phyloP scores from a whole-genome alignment of 2,329 filamentous ascomycete genomes.

The Hypoxylon sp. region DNA sequence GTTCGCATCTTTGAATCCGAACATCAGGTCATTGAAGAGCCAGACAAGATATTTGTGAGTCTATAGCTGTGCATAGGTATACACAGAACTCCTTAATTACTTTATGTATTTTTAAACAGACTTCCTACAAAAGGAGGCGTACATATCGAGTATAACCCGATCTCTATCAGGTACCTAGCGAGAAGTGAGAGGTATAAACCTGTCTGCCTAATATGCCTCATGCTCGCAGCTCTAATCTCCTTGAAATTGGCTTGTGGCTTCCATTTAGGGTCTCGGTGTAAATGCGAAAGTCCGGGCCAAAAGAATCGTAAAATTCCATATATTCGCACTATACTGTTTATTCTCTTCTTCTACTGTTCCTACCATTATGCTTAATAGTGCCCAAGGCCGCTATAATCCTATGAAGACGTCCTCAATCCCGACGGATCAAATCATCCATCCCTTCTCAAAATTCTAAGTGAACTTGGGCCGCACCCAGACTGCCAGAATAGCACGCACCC shows the following conservation, averaged over 20 bases:
- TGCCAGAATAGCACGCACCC: conserved; percentile 3
- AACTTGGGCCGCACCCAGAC: conserved; percentile 6
- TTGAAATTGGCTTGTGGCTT: too few species aligned
- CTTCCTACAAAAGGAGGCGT: background rate
- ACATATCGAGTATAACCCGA: background rate
- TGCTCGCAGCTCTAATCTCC: background rate
- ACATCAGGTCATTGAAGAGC: background rate
- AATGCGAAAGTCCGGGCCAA: too few species aligned
- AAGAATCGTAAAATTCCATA: too few species aligned
- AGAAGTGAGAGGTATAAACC: background rate
- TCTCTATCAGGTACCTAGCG: background rate
- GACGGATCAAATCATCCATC: conserved; percentile 14
- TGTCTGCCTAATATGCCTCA: background rate
- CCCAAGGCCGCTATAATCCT: too few species aligned
- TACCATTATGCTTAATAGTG: too few species aligned
- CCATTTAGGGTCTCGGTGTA: too few species aligned
- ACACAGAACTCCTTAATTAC: conserved; percentile 11
- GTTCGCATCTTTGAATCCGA: conserved; percentile 35
- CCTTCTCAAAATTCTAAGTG: conserved; percentile 12
- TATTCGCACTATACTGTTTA: too few species aligned
- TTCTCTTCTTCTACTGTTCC: too few species aligned
- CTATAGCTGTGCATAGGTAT: conserved; percentile 14
- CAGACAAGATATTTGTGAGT: background rate
- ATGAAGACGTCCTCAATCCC: background rate
- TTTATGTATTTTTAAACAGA: background rate